Conservation (phyloP, 164 flowering plant genomes). For the Tetracentron sinense region DNA sequence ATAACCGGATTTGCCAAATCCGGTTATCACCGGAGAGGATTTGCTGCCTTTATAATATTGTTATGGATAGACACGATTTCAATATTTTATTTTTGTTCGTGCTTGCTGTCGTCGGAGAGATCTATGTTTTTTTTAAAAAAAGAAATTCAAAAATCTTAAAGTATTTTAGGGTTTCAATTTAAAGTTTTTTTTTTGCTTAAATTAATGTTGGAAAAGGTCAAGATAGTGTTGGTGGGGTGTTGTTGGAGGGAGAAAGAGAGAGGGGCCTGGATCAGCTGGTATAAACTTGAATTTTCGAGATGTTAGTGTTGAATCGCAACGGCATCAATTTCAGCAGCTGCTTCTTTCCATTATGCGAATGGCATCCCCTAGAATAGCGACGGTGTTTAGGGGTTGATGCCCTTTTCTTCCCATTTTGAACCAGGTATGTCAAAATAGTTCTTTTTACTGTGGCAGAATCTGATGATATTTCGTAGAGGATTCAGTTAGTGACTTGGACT, state of each 20-base stretch:
- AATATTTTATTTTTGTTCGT: neutral
- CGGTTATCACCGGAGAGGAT: no score
- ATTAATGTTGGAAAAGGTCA: constrained; percentile 17
- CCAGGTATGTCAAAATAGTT: neutral
- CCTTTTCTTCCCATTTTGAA: constrained; percentile 6
- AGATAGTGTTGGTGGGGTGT: constrained; percentile 6
- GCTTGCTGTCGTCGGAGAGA: constrained; percentile 9
- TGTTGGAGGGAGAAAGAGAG: neutral
- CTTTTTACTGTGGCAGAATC: no score
- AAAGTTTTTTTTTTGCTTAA: neutral
- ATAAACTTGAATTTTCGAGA: constrained; percentile 32
- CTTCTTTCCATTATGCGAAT: constrained; percentile 47
- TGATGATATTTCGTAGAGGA: neutral
- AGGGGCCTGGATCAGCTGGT: neutral
- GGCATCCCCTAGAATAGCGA: constrained; percentile 55
- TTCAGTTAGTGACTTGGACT: no score
- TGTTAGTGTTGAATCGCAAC: constrained; percentile 32
- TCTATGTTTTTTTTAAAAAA: constrained; percentile 6
- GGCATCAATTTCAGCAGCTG: constrained; percentile 22
- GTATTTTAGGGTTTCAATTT: neutral
- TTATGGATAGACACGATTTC: no score
- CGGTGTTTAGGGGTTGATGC: no score
- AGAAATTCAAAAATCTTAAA: neutral
- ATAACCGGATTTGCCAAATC: no score
- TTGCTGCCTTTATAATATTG: neutral